Conservation (phyloP, 805 yeast species). For the Candida multigemmis region DNA sequence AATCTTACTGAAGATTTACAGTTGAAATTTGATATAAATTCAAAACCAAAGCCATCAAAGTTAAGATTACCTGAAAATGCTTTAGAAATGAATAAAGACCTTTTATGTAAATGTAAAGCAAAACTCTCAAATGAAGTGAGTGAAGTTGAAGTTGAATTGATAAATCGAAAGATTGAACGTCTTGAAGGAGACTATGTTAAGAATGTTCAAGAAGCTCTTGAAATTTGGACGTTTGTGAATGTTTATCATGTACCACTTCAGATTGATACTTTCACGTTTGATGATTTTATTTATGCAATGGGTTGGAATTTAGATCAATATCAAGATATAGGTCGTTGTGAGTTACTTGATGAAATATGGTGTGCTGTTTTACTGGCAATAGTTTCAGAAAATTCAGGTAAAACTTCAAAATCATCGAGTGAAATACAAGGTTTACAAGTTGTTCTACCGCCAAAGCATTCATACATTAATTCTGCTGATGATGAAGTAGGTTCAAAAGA, state of each 20-base stretch:
- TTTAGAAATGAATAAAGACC: constrained; percentile 8
- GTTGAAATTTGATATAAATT: constrained; percentile 19
- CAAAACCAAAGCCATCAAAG: constrained; percentile 13
- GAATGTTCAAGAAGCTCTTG: constrained; percentile 48
- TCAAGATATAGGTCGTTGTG: constrained; percentile 36
- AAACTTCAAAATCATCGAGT: constrained; percentile 17
- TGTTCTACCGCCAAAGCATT: constrained; percentile 19
- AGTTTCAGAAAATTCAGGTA: constrained; percentile 30
- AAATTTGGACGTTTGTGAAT: constrained; percentile 69
- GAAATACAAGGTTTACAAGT: constrained; percentile 22
- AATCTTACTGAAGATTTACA: constrained; percentile 19
- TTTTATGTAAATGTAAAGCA: constrained; percentile 4
- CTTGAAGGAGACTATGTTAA: constrained; percentile 2
- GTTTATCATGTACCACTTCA: constrained; percentile 55
- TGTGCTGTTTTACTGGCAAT: constrained; percentile 53
- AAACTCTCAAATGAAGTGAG: neutral
- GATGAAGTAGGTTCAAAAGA: constrained; percentile 9
- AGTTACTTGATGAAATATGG: constrained; percentile 56
- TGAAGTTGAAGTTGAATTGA: constrained; percentile 4
- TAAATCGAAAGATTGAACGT: constrained; percentile 1
- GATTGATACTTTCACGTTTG: constrained; percentile 72
- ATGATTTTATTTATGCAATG: constrained; percentile 59
- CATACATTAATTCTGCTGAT: constrained; percentile 11
- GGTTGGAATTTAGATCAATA: constrained; percentile 32
- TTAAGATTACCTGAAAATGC: constrained; percentile 18